These are phyloP conservation scores for Salvia splendens DNA, from an alignment of 257 asterid genomes.

Conservation along the genomic window DNA sequence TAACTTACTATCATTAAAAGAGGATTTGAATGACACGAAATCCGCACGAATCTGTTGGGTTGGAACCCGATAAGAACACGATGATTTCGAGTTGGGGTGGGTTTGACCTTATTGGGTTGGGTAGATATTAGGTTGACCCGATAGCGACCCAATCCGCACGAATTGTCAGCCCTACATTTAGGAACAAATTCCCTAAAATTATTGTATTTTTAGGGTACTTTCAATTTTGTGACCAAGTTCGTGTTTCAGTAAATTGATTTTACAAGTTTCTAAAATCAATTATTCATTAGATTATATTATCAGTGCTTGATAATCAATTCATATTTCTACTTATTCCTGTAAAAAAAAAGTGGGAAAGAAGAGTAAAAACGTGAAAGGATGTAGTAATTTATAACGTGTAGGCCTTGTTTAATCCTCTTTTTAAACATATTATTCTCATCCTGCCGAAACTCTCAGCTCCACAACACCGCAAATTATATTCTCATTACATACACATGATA, in stretches of 20 bases:
- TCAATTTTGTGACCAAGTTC: not conserved
- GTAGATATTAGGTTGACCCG: too few relatives aligned
- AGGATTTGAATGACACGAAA: too few relatives aligned
- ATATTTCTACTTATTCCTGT: not conserved
- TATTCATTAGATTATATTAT: not conserved
- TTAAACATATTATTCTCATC: slow-evolving; percentile 9
- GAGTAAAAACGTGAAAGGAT: slow-evolving; percentile 38
- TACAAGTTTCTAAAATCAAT: not conserved
- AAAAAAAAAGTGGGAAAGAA: not conserved
- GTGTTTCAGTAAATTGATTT: not conserved
- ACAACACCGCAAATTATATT: not conserved
- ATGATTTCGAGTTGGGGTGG: too few relatives aligned
- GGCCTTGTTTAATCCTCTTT: slow-evolving; percentile 29
- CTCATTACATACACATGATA: too few relatives aligned
- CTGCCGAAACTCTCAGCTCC: slow-evolving; percentile 27
- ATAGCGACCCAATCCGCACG: too few relatives aligned
- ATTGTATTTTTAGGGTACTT: not conserved
- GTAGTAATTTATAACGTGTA: slow-evolving; percentile 39
- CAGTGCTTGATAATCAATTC: not conserved
- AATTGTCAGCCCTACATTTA: too few relatives aligned
- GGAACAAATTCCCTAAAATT: not conserved
- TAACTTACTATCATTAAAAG: too few relatives aligned
- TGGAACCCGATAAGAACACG: too few relatives aligned
- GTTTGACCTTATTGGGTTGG: too few relatives aligned
- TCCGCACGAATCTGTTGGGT: too few relatives aligned